Evolutionary conservation across 2,329 filamentous ascomycete species (phyloP).

Genomic region (Hypoxylon sp.): DNA sequence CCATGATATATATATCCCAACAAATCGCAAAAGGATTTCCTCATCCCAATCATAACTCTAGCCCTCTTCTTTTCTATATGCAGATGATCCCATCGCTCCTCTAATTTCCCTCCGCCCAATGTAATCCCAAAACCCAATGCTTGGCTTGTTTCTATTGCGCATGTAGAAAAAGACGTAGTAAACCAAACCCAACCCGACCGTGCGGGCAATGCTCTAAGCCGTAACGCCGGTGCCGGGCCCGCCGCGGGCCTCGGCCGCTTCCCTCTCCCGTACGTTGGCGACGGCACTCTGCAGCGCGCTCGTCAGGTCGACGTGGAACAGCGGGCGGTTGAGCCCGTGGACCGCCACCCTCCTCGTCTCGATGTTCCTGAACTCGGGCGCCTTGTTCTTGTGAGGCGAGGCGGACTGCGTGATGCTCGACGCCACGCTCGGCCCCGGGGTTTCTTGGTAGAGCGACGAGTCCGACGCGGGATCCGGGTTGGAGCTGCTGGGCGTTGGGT

Average conservation of each 20-base stretch:
- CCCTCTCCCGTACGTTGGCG: slow-evolving; percentile 72
- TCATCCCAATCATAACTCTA: background rate
- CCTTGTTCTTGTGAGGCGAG: slow-evolving; percentile 32
- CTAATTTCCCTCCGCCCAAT: background rate
- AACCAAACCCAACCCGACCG: background rate
- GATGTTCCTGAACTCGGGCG: slow-evolving; percentile 46
- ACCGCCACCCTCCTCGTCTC: slow-evolving; percentile 70
- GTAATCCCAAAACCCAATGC: background rate
- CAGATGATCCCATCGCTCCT: background rate
- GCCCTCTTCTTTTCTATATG: background rate
- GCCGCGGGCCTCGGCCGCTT: slow-evolving; percentile 46
- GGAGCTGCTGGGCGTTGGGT: slow-evolving; percentile 12
- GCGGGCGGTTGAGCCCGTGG: slow-evolving; percentile 84
- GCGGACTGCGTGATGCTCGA: slow-evolving; percentile 38
- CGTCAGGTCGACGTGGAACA: slow-evolving; percentile 94
- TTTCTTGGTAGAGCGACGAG: slow-evolving; percentile 34
- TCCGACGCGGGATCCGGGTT: slow-evolving; percentile 27
- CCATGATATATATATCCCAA: background rate
- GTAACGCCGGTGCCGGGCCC: slow-evolving; percentile 35
- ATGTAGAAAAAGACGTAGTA: background rate
- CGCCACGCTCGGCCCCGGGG: slow-evolving; percentile 37
- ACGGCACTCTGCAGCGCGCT: slow-evolving; percentile 88
- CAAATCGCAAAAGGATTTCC: background rate
- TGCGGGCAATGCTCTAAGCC: slow-evolving; percentile 14
- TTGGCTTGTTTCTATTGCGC: background rate